Base-by-base conservation (phyloP, 225 moss, liverwort and hornwort species). In the Lunularia cruciata region DNA sequence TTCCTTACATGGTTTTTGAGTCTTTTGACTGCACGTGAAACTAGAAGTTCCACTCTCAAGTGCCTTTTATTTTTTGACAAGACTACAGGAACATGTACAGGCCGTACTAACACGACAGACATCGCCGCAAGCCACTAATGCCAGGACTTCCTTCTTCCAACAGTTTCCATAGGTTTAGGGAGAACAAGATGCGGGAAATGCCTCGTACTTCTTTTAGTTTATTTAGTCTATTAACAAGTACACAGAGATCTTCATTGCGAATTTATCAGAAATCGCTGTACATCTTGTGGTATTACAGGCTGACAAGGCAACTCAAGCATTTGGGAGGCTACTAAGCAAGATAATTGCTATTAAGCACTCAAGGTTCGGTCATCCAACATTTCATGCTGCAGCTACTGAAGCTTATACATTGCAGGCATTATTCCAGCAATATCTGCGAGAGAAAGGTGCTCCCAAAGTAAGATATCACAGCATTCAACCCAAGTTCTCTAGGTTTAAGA, bases 381-480 rank as follows among this genome's bases (percentile, higher is more conserved):
- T 73, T 56, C 35, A 53, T 54, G 73, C 73, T 30, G 73, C 73
- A 7, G 27, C 64, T 19, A 25, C 25, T 16, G 73, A 73, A 57
- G 26, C 53, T 35, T 33, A 46, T 14, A 33, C 40, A 35, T 31
- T 73, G 32, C 73, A 73, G 43, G 62, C 65, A 0, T 23, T 65
- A 19, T 73, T 65, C 55, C 64, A 54, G 49, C 43, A 37, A 4
- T 73, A 73, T 38, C 54, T 73, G 20, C 39, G 73, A 13, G 73
- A 73, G 30, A 73, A 73, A 14, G 73, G 73, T 5, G 73, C 73
- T 45, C 65, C 73, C 8, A 73, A 73, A 65, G 65, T 73, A 32
- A 20, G 9, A 32, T 49, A 2, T 55, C 30, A 3, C 36, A 60
- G 10, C 37, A 6, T 26, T 57, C 3, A 15, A 11, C 11, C n/a